phyloP scores from a whole-genome alignment of 2,329 filamentous ascomycete genomes.

The Verticillium longisporum region DNA sequence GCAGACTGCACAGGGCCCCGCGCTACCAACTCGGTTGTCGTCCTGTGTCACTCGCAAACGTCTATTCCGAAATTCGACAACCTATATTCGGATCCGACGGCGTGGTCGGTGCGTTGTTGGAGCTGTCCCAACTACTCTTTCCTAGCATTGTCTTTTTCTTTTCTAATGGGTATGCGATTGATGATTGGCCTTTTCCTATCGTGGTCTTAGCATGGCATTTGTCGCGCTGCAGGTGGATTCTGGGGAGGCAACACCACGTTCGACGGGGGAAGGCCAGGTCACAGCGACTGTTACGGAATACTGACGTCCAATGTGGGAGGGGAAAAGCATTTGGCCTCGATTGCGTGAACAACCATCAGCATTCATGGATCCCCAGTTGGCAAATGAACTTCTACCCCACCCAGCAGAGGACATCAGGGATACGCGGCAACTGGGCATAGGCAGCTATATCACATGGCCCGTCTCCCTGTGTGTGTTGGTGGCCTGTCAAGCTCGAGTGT shows the following conservation, averaged over 20 bases:
- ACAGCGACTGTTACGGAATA: background rate
- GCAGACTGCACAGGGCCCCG: background rate
- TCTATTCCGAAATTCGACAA: background rate
- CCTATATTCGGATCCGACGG: slow-evolving; percentile 4
- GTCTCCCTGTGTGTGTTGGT: too few relatives aligned
- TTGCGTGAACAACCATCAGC: too few relatives aligned
- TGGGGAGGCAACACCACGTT: slow-evolving; percentile 23
- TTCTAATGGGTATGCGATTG: slow-evolving; percentile 5
- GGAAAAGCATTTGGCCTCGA: background rate
- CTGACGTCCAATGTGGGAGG: background rate
- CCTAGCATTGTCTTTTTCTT: slow-evolving; percentile 10
- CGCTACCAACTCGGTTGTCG: background rate
- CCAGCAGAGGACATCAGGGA: too few relatives aligned
- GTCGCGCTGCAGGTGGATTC: slow-evolving; percentile 21
- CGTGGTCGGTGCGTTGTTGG: slow-evolving; percentile 28
- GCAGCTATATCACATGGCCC: too few relatives aligned
- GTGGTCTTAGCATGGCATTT: slow-evolving; percentile 16
- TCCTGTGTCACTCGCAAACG: background rate
- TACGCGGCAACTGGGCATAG: too few relatives aligned
- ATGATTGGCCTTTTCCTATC: slow-evolving; percentile 7
- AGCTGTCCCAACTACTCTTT: slow-evolving; percentile 11
- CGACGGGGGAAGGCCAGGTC: background rate
- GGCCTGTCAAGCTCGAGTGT: too few relatives aligned
- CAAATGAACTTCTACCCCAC: too few relatives aligned
- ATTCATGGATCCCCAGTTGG: too few relatives aligned